Percentiles rank a stretch among this genome's conserved stretches.
Conservation (phyloP, 345 rosid genomes). For the Hypericum androsaemum region DNA sequence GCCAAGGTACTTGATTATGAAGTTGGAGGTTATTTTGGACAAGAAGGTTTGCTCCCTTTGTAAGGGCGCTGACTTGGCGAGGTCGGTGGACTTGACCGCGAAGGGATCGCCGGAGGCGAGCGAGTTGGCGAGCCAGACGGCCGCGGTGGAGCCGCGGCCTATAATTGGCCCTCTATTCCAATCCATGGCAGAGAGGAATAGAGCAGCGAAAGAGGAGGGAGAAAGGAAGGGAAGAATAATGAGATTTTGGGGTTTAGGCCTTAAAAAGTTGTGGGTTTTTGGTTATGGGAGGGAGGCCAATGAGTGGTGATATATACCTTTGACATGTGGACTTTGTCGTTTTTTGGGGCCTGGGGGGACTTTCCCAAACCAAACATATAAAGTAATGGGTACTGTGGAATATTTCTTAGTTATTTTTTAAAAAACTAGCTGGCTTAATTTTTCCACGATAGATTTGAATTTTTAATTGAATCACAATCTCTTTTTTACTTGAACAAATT, state of each 20-base stretch:
- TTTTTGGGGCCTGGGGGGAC: too few relatives aligned
- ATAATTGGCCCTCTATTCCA: conserved; percentile 69
- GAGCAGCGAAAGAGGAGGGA: background rate
- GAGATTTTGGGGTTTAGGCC: conserved; percentile 9
- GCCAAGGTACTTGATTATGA: conserved; percentile 56
- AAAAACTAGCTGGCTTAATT: too few relatives aligned
- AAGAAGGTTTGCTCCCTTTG: conserved; percentile 44
- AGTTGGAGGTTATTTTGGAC: conserved; percentile 51
- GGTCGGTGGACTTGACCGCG: conserved; percentile 61
- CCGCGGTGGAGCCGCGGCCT: conserved; percentile 82
- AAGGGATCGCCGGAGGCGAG: conserved; percentile 36
- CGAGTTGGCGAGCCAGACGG: conserved; percentile 56
- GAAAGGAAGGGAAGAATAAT: conserved; percentile 12
- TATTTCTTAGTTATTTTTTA: too few relatives aligned
- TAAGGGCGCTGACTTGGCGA: conserved; percentile 38
- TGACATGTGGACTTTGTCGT: too few relatives aligned
- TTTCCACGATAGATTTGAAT: too few relatives aligned
- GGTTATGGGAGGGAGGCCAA: too few relatives aligned
- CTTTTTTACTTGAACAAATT: too few relatives aligned
- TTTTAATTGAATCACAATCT: too few relatives aligned
- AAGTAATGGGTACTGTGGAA: too few relatives aligned
- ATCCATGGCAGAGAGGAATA: conserved; percentile 27
- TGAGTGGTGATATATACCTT: too few relatives aligned
- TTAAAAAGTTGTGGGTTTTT: conserved; percentile 22
- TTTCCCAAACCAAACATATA: too few relatives aligned